Evolutionary conservation across 192 early-diverging fungal species (phyloP), one percentile per base, ranked within the genome.

Genomic region (Coemansia asiatica): DNA sequence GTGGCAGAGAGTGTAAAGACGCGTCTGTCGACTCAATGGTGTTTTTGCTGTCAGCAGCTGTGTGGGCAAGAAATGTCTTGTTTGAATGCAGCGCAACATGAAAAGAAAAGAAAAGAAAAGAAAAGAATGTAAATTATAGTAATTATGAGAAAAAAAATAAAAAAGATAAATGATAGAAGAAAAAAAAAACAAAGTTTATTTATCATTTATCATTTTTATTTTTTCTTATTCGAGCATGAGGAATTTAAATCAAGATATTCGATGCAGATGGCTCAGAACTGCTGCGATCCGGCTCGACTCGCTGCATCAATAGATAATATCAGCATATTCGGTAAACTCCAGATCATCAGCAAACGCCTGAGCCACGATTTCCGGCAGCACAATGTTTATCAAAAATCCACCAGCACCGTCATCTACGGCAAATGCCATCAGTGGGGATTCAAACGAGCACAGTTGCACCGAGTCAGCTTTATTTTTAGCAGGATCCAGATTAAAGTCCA

Each of bases 371-470:
- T n/a, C 18, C 0, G 73, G 68, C 53, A 75, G 19, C 25, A 57
- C 35, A n/a, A 38, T 47, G 56, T 76, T 76, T 21, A 53, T 22
- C 12, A 66, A 56, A 13, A 76, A 27, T 2, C 74, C 74, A 15
- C 60, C 64, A 28, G 15, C 8, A 9, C 65, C 69, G 23, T 71
- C 69, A 4, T 29, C 15, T 4, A 68, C 56, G 28, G 74, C 68
- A 67, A 71, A 71, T n/a, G 64, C 25, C 51, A 76, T 76, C 13
- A 59, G 33, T 0, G 69, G 65, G 0, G 69, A 50, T n/a, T 64
- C 61, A 25, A 76, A 57, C 18, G 68, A 54, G 33, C 69, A 56
- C 55, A 76, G 21, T 35, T 71, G 74, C 27, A 64, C 66, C 2
- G 12, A 19, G 35, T 35, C 31, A 1, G 54, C 36, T 0, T 40